Evolutionary conservation across 331 rosid genomes (phyloP).

Genomic region (Spiraea crenata): DNA sequence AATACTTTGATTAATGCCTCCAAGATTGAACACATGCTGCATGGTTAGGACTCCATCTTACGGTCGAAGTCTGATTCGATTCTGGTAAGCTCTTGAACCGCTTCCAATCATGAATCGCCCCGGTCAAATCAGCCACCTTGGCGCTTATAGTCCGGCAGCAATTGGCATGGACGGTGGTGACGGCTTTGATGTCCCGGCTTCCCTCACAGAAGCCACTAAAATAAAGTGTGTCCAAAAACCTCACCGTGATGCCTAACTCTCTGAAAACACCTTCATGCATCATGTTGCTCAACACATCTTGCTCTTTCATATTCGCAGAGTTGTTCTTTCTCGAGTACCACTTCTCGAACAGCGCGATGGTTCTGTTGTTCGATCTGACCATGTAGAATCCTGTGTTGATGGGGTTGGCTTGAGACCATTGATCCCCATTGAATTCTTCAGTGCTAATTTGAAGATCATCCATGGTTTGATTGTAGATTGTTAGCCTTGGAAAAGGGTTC

Average conservation of each 20-base stretch:
- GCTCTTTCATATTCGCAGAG: slow-evolving; percentile 28
- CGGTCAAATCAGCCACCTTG: slow-evolving; percentile 28
- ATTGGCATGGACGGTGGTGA: slow-evolving; percentile 44
- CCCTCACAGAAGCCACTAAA: slow-evolving; percentile 51
- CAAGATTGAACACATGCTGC: no score
- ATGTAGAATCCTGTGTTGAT: slow-evolving; percentile 47
- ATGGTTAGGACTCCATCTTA: slow-evolving; percentile 17
- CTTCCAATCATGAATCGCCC: slow-evolving; percentile 36
- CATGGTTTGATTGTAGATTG: slow-evolving; percentile 19
- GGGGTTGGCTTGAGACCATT: slow-evolving; percentile 23
- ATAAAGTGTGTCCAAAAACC: slow-evolving; percentile 33
- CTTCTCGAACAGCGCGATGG: slow-evolving; percentile 25
- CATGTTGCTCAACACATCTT: slow-evolving; percentile 26
- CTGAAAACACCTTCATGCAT: slow-evolving; percentile 15
- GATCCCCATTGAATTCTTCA: slow-evolving; percentile 27
- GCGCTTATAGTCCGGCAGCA: slow-evolving; percentile 45
- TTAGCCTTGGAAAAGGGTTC: slow-evolving; percentile 33
- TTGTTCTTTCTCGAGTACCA: slow-evolving; percentile 24
- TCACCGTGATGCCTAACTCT: slow-evolving; percentile 27
- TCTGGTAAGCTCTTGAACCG: slow-evolving; percentile 12
- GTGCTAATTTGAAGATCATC: slow-evolving; percentile 40
- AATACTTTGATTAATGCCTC: no score
- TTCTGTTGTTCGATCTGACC: slow-evolving; percentile 34
- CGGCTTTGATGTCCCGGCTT: slow-evolving; percentile 34
- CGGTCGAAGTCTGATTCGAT: not conserved